phyloP scores from a whole-genome alignment of 257 asterid genomes.

The Mentha longifolia region DNA sequence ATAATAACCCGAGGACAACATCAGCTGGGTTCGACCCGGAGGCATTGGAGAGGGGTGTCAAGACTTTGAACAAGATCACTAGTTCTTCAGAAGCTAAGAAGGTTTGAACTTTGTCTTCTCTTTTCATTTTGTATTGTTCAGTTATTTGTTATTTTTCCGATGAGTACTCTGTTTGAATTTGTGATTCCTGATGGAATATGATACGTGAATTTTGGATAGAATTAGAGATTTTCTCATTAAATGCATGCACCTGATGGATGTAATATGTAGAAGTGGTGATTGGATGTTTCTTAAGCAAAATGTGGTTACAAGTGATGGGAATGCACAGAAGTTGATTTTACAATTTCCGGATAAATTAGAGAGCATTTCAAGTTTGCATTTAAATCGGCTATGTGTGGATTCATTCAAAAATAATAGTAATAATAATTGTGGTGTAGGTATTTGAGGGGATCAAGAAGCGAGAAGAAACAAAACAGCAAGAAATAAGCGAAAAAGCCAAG shows the following conservation, averaged over 20 bases:
- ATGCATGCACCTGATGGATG: not conserved
- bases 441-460: slow-evolving; percentile 68
- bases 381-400: not conserved
- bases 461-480: slow-evolving; percentile 75
- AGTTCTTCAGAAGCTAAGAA: slow-evolving; percentile 61
- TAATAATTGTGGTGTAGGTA: slow-evolving; percentile 43
- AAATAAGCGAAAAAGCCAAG: slow-evolving; percentile 52
- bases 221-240: not conserved
- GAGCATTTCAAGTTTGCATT: not conserved
- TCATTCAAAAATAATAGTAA: not conserved
- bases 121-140: not conserved
- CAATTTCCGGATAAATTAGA: not conserved
- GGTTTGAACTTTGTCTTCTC: slow-evolving; percentile 37
- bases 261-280: not conserved
- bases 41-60: slow-evolving; percentile 79
- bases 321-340: not conserved
- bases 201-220: not conserved
- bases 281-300: not conserved
- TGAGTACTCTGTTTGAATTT: slow-evolving; percentile 1
- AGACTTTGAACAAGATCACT: slow-evolving; percentile 53
- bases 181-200: not conserved
- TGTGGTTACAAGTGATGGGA: not conserved
- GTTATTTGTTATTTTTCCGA: too few relatives aligned
- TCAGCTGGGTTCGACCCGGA: slow-evolving; percentile 90
- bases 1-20: slow-evolving; percentile 78